phyloP scores from a whole-genome alignment of 2,329 filamentous ascomycete species.

The Ophiostoma himal-ulmi region DNA sequence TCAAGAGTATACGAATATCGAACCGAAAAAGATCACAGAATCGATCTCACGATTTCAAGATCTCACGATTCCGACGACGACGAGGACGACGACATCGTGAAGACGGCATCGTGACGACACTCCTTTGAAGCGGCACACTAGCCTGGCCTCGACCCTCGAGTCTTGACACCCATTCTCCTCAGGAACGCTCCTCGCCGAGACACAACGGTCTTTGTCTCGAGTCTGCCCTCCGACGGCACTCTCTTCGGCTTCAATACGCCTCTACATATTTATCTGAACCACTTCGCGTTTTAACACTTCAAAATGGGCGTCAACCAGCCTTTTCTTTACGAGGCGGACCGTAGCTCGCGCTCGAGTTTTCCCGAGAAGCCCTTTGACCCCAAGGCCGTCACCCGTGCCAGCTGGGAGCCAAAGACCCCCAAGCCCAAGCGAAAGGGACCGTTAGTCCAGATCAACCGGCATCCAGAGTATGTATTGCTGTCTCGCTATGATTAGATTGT shows the following conservation, averaged over 20 bases:
- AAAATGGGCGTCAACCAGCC: constrained; percentile 44
- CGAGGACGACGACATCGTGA: neutral
- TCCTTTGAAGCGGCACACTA: neutral
- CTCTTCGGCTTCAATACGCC: neutral
- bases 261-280: neutral
- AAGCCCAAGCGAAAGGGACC: constrained; percentile 67
- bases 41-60: constrained; percentile 1
- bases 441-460: constrained; percentile 73
- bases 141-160: neutral
- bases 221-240: neutral
- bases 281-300: neutral
- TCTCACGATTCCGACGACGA: neutral
- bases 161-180: neutral
- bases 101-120: neutral
- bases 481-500: neutral
- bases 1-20: neutral
- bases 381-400: constrained; percentile 76
- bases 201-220: neutral
- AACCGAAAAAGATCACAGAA: too few species aligned
- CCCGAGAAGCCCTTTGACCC: constrained; percentile 67
- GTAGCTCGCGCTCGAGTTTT: constrained; percentile 45
- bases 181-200: neutral
- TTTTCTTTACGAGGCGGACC: constrained; percentile 62
- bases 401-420: constrained; percentile 57
- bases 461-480: constrained; percentile 66